Evolutionary conservation across 192 early-diverging fungal genomes (phyloP), one percentile per base, ranked within the genome.

Genomic region (Pilaira anomala): DNA sequence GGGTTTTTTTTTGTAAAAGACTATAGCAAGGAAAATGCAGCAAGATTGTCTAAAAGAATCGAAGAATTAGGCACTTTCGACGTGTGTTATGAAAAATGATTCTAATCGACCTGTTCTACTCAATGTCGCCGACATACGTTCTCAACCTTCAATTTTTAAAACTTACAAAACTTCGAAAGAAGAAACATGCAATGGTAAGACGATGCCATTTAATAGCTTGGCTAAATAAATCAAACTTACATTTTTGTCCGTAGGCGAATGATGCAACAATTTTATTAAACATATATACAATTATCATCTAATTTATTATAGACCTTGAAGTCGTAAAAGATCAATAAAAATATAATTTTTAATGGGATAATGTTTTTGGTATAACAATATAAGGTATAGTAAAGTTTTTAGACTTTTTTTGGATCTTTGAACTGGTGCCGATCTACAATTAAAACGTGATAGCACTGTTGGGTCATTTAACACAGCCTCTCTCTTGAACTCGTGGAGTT

Each of bases 401-500:
- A 52, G 24, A 52, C 50, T 52, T 13, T 26, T n/a, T 24, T 52
- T 52, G 25, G 25, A 52, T 52, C 50, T 52, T 26, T 52, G 50
- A 24, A 52, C 24, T 24, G 25, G 24, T 24, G 1, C 9, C 25
- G 50, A 52, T 14, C 41, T 46, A 56, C 3, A 22, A 26, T 57
- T 18, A 33, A 57, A 57, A 33, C 36, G 19, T 3, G 29, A 57
- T 57, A 57, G 19, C 0, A 26, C 12, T 57, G 18, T 33, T 33
- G 54, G 54, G 16, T 57, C 54, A 33, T 57, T 57, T 36, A 57
- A 40, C 0, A 57, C 29, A 8, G 29, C 54, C 29, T 57, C 54
- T 57, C 54, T 26, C 29, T 57, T 26, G 29, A 57, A 57, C 7
- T 33, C 33, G 29, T 57, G 54, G 29, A 57, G 12, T 57, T 57